Evolutionary conservation across 768 basidiomycete species (phyloP).

Genomic region (Agrocybe chaxingu): DNA sequence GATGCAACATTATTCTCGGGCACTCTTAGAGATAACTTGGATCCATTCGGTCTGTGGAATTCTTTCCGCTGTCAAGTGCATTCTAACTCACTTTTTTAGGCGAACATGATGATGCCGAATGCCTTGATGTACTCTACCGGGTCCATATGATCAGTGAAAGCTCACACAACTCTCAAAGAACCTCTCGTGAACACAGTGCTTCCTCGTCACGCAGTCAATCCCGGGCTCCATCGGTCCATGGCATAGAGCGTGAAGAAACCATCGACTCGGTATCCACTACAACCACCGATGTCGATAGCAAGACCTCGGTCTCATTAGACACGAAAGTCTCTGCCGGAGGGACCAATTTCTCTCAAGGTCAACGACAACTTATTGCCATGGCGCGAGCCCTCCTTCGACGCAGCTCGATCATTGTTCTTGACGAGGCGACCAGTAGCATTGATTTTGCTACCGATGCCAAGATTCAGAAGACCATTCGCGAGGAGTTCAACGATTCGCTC

Average conservation of each 20-base stretch:
- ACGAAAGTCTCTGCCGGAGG: constrained; percentile 85
- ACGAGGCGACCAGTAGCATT: constrained; percentile 84
- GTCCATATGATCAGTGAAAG: constrained; percentile 71
- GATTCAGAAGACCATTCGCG: constrained; percentile 84
- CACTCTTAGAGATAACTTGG: constrained; percentile 67
- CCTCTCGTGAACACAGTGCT: constrained; percentile 47
- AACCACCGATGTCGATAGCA: constrained; percentile 53
- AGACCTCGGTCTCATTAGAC: constrained; percentile 60
- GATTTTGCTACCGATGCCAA: constrained; percentile 87
- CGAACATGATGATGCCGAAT: constrained; percentile 78
- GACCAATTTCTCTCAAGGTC: constrained; percentile 90
- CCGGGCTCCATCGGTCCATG: constrained; percentile 37
- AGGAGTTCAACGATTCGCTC: constrained; percentile 76
- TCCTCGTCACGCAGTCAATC: constrained; percentile 45
- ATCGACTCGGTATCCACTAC: constrained; percentile 39
- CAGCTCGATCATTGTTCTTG: constrained; percentile 73
- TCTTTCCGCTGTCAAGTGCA: background rate
- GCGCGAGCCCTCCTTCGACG: constrained; percentile 73
- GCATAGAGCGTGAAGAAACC: constrained; percentile 35
- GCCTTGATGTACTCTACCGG: constrained; percentile 74
- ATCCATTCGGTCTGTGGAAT: constrained; percentile 48
- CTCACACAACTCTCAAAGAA: constrained; percentile 43
- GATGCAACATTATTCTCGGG: constrained; percentile 81
- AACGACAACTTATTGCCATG: constrained; percentile 85
- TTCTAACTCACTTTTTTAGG: constrained; percentile 28